phyloP scores from a whole-genome alignment of 345 rosid genomes.

The Syzygium aqueum region DNA sequence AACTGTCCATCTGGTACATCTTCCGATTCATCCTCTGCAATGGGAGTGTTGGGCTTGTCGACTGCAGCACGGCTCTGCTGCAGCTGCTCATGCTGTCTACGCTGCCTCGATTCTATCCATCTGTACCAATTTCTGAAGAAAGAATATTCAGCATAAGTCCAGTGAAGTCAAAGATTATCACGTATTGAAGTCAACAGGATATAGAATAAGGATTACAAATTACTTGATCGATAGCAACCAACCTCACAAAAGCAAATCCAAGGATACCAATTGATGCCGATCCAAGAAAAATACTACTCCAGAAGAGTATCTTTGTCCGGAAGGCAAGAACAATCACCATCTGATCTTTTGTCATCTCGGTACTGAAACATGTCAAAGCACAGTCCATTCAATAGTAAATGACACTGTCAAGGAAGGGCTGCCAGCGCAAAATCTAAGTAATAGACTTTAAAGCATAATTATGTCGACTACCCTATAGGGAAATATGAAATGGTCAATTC shows the following conservation, averaged over 20 bases:
- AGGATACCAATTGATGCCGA: slow-evolving; percentile 59
- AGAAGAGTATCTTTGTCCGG: slow-evolving; percentile 40
- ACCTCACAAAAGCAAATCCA: slow-evolving; percentile 70
- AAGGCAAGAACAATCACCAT: slow-evolving; percentile 57
- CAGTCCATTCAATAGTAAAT: too few species aligned
- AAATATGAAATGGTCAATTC: background rate
- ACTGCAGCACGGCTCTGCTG: slow-evolving; percentile 12
- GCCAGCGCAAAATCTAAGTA: background rate
- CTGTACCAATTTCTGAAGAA: slow-evolving; percentile 56
- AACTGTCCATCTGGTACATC: slow-evolving; percentile 64
- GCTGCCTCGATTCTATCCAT: slow-evolving; percentile 53
- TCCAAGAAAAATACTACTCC: slow-evolving; percentile 59
- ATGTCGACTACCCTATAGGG: background rate
- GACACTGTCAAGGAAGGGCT: too few species aligned
- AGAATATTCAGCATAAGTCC: background rate
- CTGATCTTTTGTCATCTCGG: slow-evolving; percentile 71
- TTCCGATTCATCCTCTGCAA: slow-evolving; percentile 30
- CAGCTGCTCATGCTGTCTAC: slow-evolving; percentile 22
- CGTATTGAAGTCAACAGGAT: background rate
- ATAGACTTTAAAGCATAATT: background rate
- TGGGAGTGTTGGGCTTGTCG: slow-evolving; percentile 8
- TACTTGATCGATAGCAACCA: background rate
- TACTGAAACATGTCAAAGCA: slow-evolving; percentile 23
- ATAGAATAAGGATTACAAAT: background rate
- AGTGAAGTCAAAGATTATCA: background rate